Percentiles rank a stretch among this genome's conserved stretches.
Conservation (phyloP, 2,329 filamentous ascomycete genomes). For the Dichotomopilus funicola region DNA sequence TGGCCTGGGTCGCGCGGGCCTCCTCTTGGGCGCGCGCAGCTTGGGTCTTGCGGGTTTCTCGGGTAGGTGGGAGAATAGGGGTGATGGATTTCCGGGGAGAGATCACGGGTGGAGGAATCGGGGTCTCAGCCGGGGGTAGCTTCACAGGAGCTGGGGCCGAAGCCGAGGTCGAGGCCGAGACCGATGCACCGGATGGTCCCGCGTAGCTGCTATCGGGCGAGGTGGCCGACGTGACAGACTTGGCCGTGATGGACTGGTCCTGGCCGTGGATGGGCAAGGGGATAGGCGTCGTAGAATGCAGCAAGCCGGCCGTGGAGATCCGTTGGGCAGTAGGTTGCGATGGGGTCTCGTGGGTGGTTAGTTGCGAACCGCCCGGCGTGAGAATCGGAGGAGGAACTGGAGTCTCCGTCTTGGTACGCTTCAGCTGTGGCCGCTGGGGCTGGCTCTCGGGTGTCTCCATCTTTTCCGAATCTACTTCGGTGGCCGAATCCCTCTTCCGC, state of each 20-base stretch:
- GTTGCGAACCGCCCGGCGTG: conserved; percentile 17
- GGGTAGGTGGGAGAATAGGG: conserved; percentile 29
- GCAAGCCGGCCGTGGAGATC: conserved; percentile 11
- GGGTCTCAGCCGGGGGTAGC: conserved; percentile 28
- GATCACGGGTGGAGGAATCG: conserved; percentile 26
- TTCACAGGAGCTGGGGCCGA: conserved; percentile 22
- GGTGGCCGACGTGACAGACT: conserved; percentile 20
- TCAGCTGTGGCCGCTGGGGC: conserved; percentile 24
- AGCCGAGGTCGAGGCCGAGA: conserved; percentile 19
- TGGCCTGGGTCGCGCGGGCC: conserved; percentile 7
- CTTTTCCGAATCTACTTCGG: conserved; percentile 27
- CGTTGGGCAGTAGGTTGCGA: conserved; percentile 14
- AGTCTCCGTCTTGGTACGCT: conserved; percentile 35
- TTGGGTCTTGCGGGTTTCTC: conserved; percentile 30
- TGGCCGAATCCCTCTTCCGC: conserved; percentile 30
- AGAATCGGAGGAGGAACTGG: conserved; percentile 32
- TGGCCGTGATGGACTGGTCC: conserved; percentile 25
- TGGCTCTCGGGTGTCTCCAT: conserved; percentile 18
- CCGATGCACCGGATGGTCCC: conserved; percentile 20
- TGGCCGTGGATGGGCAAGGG: conserved; percentile 28
- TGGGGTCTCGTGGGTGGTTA: conserved; percentile 21
- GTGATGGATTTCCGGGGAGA: conserved; percentile 30
- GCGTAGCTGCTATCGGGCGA: conserved; percentile 24
- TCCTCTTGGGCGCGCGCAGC: conserved; percentile 23
- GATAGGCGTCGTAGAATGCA: conserved; percentile 31